Evolutionary conservation across 805 yeast species (phyloP).

Genomic region (Cyberlindnera misumaiensis): DNA sequence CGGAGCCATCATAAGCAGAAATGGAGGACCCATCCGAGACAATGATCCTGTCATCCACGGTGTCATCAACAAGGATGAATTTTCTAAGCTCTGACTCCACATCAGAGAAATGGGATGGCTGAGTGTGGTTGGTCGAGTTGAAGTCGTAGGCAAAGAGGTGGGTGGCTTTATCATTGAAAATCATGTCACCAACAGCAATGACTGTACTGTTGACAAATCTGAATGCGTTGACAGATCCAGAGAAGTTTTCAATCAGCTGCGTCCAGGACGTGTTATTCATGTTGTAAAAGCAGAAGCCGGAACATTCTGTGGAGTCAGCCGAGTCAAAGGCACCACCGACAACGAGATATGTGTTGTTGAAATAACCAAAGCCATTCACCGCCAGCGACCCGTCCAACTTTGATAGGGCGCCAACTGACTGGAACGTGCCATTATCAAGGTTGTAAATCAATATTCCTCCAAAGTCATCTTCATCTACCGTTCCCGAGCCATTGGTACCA

Average conservation of each 20-base stretch:
- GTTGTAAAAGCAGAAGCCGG: conserved; percentile 61
- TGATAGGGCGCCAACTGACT: conserved; percentile 11
- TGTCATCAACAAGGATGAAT: conserved; percentile 41
- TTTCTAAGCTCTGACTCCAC: conserved; percentile 24
- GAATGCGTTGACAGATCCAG: conserved; percentile 53
- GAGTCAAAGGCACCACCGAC: conserved; percentile 70
- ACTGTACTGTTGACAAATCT: conserved; percentile 38
- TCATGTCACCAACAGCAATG: conserved; percentile 50
- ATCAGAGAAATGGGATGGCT: conserved; percentile 17
- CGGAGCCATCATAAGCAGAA: conserved; percentile 36
- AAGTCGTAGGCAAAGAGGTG: conserved; percentile 54
- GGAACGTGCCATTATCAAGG: conserved; percentile 27
- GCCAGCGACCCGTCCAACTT: conserved; percentile 25
- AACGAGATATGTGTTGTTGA: conserved; percentile 37
- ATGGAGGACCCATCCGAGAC: conserved; percentile 34
- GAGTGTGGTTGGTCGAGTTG: conserved; percentile 26
- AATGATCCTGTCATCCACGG: conserved; percentile 36
- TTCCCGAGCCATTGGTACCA: conserved; percentile 36
- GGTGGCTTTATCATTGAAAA: conserved; percentile 26
- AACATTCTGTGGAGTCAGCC: conserved; percentile 46
- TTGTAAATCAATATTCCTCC: conserved; percentile 50
- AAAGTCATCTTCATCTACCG: conserved; percentile 21
- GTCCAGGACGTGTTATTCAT: conserved; percentile 48
- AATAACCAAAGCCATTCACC: conserved; percentile 31
- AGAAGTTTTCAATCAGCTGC: conserved; percentile 26